Evolutionary conservation across 352 stramenopile genomes (phyloP), one percentile per base, ranked within the genome.

Genomic region (Peronosclerospora sorghi): DNA sequence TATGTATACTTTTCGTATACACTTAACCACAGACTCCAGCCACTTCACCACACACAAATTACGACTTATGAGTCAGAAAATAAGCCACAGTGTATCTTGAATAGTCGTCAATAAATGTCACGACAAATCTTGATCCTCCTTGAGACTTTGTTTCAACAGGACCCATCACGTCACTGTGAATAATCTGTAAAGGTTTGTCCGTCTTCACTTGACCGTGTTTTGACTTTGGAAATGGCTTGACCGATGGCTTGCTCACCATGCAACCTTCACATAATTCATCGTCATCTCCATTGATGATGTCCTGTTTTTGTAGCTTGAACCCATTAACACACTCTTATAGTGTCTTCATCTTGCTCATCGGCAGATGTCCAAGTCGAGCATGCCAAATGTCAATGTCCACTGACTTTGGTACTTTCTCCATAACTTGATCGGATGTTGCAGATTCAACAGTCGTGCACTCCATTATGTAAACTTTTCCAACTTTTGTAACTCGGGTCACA

Each of bases 81-180:
- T 64, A 65, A 1, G 50, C 41, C 2, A 18, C 35, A 8, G 49
- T 23, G 38, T 53, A 42, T n/a, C 54, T 41, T 43, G 51, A 23
- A 36, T n/a, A 54, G 28, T 65, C 51, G 12, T 65, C 44, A 9
- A 69, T 48, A 29, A 58, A 63, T 5, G 49, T 46, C 2, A 45
- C 5, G 0, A 51, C 35, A 7, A 34, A 51, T 5, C 27, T 32
- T 2, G 35, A 32, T 21, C 36, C 45, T 15, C 45, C 29, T 13
- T 19, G 6, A 2, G 27, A 20, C 19, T 45, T 52, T 18, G 14
- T 29, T 5, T 51, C 20, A 35, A 51, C 44, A 3, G 44, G 36
- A 6, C 35, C 36, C 21, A 52, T 36, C 0, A 46, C 36, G 15
- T 52, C 35, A 41, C 34, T 39, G 7, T 39, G 0, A 5, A 39